Base-by-base conservation (phyloP, 352 stramenopile species). In the Phytophthora melonis region DNA sequence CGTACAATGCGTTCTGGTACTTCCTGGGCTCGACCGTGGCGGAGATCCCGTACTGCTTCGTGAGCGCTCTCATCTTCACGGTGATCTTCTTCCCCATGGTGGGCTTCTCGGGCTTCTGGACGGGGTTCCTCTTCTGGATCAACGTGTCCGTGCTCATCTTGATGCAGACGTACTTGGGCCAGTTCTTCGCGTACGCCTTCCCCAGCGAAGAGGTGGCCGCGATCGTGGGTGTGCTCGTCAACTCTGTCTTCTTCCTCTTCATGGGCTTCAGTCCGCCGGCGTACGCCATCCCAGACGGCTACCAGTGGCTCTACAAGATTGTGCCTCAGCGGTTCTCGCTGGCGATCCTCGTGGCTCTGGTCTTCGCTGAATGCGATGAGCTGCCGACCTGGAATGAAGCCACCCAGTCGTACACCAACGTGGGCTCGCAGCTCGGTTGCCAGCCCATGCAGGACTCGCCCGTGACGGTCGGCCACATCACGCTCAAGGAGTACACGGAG, bases 1-100 rank as follows among this genome's bases (percentile, higher is more conserved):
- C 97, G 73, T 99, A 99, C 74, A 86, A 90, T 57, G 72, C 88
- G 39, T 67, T 85, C n/a, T 88, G 91, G 68, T 94, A 98, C 70
- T 87, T 86, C 34, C 53, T 97, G 3, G 84, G 86, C 9, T 88
- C 84, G 49, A 93, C 80, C 13, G 25, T 98, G 19, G 78, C 82
- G 11, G 94, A 98, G 79, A 82, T 89, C 53, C 81, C 81, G 53
- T 89, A 70, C 54, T 70, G 63, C 41, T 70, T 70, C 41, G 1
- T 14, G 9, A 57, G 54, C 7, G 14, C 36, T 5, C 9, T 34
- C 2, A 11, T 70, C 6, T 70, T 70, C 21, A 70, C 63, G 7
- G 30, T 45, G 7, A 32, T 65, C 6, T 70, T 59, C 63, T 70
- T 70, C 10, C 23, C 23, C 23, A 25, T 25, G 23, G 63, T 70